Percentiles rank a stretch among this genome's conserved stretches.
Conservation (phyloP, 164 flowering plant genomes). For the Santalum album region DNA sequence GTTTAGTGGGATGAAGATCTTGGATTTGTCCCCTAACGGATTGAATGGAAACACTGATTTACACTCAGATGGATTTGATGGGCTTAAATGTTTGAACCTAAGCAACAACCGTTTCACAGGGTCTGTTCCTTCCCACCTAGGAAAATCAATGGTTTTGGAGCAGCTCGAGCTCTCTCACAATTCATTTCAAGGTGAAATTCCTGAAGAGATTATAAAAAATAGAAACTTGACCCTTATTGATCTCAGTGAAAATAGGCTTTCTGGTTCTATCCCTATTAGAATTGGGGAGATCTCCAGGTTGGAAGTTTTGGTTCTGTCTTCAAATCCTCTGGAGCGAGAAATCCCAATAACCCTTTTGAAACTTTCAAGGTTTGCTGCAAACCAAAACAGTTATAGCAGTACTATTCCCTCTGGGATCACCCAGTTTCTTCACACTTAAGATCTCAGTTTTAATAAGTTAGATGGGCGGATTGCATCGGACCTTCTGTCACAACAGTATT, state of each 20-base stretch:
- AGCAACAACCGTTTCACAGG: slow-evolving; percentile 28
- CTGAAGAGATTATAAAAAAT: slow-evolving; percentile 24
- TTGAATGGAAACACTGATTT: slow-evolving; percentile 34
- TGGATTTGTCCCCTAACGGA: slow-evolving; percentile 49
- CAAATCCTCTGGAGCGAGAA: slow-evolving; percentile 35
- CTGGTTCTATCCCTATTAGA: slow-evolving; percentile 33
- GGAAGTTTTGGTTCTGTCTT: slow-evolving; percentile 36
- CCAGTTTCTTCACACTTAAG: slow-evolving; percentile 20
- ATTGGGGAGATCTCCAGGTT: slow-evolving; percentile 40
- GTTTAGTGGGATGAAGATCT: slow-evolving; percentile 31
- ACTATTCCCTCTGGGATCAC: slow-evolving; percentile 40
- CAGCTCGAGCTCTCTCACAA: slow-evolving; percentile 33
- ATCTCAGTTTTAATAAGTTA: slow-evolving; percentile 53
- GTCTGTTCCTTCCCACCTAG: slow-evolving; percentile 29
- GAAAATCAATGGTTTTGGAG: slow-evolving; percentile 30
- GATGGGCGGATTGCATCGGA: slow-evolving; percentile 43
- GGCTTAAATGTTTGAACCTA: slow-evolving; percentile 34
- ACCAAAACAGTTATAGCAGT: slow-evolving; percentile 41
- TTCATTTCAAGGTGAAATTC: slow-evolving; percentile 22
- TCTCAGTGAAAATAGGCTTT: slow-evolving; percentile 33
- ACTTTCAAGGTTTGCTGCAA: slow-evolving; percentile 50
- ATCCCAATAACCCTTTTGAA: slow-evolving; percentile 33
- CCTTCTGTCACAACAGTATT: slow-evolving; percentile 27
- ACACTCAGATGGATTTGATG: slow-evolving; percentile 34
- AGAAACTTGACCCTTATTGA: slow-evolving; percentile 40